phyloP scores from a whole-genome alignment of 2,329 filamentous ascomycete species.

The Fusarium sp. region DNA sequence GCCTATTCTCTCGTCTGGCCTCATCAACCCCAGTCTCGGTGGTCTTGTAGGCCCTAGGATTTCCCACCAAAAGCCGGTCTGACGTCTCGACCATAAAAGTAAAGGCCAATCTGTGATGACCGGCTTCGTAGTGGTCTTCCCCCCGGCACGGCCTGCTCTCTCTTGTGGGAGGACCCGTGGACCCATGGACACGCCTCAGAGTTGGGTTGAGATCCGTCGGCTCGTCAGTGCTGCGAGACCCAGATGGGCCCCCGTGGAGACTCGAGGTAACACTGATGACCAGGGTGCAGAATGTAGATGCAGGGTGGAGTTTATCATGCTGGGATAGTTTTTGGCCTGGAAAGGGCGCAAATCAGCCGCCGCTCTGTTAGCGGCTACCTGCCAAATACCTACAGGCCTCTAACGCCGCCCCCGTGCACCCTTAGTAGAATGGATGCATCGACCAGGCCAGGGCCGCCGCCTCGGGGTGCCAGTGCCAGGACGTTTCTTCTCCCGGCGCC shows the following conservation, averaged over 20 bases:
- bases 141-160: conserved; percentile 36
- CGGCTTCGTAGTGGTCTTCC: conserved; percentile 28
- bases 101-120: conserved; percentile 29
- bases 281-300: conserved; percentile 49
- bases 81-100: conserved; percentile 15
- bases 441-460: conserved; percentile 52
- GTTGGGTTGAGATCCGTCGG: conserved; percentile 54
- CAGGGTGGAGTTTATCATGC: conserved; percentile 40
- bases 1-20: conserved; percentile 4
- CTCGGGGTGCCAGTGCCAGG: conserved; percentile 53
- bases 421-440: conserved; percentile 50
- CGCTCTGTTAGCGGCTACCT: conserved; percentile 44
- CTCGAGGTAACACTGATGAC: conserved; percentile 49
- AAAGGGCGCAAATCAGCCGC: conserved; percentile 16
- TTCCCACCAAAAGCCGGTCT: conserved; percentile 25
- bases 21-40: conserved; percentile 2
- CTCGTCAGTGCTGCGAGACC: conserved; percentile 55
- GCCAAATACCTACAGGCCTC: conserved; percentile 34
- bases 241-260: conserved; percentile 53
- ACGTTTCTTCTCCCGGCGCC: conserved; percentile 54
- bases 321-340: background rate
- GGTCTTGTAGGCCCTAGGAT: conserved; percentile 16
- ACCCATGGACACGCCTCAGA: conserved; percentile 50
- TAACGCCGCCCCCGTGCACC: conserved; percentile 53
- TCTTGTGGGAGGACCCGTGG: conserved; percentile 46